phyloP scores from a whole-genome alignment of 345 rosid genomes.

The Aurinia saxatilis region DNA sequence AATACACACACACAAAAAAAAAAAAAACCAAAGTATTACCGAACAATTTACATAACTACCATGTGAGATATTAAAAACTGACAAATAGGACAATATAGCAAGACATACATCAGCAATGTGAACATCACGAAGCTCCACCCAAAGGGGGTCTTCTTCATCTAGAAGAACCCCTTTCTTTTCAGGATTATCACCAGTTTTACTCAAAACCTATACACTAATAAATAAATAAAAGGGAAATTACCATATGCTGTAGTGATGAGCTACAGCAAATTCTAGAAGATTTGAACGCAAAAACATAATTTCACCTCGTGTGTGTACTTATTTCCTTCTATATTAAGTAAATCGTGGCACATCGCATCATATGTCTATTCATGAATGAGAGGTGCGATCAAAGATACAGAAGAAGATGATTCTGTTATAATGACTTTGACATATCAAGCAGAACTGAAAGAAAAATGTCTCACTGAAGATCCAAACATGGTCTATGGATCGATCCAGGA shows the following conservation, averaged over 20 bases:
- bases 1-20: too few relatives aligned
- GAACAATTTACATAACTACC: background rate
- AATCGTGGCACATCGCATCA: too few relatives aligned
- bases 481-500: too few relatives aligned
- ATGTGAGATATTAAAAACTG: background rate
- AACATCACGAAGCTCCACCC: conserved; percentile 95
- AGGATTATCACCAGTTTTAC: conserved; percentile 61
- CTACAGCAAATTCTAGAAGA: conserved; percentile 3
- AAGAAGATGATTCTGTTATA: conserved; percentile 1
- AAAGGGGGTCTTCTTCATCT: conserved; percentile 95
- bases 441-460: background rate
- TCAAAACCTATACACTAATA: conserved; percentile 51
- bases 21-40: conserved; percentile 12
- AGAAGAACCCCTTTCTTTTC: conserved; percentile 90
- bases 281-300: conserved; percentile 11
- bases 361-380: conserved; percentile 99
- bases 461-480: conserved; percentile 44
- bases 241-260: conserved; percentile 27
- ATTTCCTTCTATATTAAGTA: too few relatives aligned
- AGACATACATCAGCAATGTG: conserved; percentile 84
- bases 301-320: conserved; percentile 86
- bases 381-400: conserved; percentile 74
- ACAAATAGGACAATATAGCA: background rate
- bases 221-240: conserved; percentile 24
- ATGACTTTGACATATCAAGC: background rate